Base-by-base conservation (phyloP, 495 filamentous ascomycete species). In the Penicilliopsis zonata region DNA sequence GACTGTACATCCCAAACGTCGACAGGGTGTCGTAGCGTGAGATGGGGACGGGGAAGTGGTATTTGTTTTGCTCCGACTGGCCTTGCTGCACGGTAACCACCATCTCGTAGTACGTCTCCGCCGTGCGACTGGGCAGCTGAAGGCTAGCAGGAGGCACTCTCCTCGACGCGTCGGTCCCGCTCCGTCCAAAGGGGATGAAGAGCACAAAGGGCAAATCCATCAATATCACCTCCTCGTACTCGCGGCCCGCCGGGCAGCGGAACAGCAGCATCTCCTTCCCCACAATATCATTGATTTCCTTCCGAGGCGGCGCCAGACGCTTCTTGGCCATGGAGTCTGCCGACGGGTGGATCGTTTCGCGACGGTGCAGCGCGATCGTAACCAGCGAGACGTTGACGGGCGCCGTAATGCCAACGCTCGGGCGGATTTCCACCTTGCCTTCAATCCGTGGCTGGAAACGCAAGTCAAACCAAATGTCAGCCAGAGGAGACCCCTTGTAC, bases 1-100 rank as follows among this genome's bases (percentile, higher is more conserved):
- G 78, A 58, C 96, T 95, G 61, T 95, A 98, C 90, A 98, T 98
- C 52, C 90, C 92, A 57, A 96, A 98, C 18, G 90, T 96, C 14
- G 87, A 95, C 18, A 98, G 65, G 3, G 86, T 98, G 54, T 98
- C 90, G 58, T 95, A 98, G 42, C 90, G 71, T 40, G 77, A 70
- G 40, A 98, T 74, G 9, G 90, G 92, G 1, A 96, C 82, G 1
- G 90, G 87, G 40, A 94, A 94, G 5, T 78, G 57, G 47, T 87
- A 90, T 63, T 92, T 93, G 46, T 80, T 82, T 51, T 95, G 80
- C 20, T 86, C 75, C 35, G 75, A 69, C 28, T 73, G 75, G 5
- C 86, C 83, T 52, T 98, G 90, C 50, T 96, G 88, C 9, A 98
- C 85, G 36, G 76, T 90, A 9, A 98, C 90, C 13, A 96, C 84